Evolutionary conservation across 805 yeast species (phyloP), one percentile per base, ranked within the genome.

Genomic region (Kazachstania martiniae): DNA sequence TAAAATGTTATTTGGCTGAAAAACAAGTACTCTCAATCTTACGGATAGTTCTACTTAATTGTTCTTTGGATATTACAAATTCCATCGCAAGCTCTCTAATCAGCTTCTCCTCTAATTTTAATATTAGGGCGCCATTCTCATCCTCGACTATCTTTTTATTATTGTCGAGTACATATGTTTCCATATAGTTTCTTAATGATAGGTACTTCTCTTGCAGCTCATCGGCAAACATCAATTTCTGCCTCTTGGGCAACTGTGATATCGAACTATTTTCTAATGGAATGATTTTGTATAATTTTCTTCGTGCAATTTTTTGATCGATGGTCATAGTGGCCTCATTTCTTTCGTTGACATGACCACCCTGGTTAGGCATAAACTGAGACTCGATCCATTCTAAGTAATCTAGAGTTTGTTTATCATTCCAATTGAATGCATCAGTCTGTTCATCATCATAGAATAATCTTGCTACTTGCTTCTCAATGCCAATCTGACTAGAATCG

Each of bases 341-440:
- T 6, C 15, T 12, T 9, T 31, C 28, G 12, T 31, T 21, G 8
- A 23, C n/a, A 18, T 10, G 23, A 17, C 21, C 18, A 13, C 17
- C 27, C 26, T 44, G 46, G 9, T 32, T 25, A 1, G 46, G 38
- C 17, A 53, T 33, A 29, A 49, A 46, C 12, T 38, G 31, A 7
- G 38, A 25, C 26, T 55, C 52, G 9, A 53, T 28, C 60, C 60
- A 55, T 16, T 44, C 39, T 19, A 55, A 36, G 37, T 51, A 55
- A 13, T 41, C 34, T 3, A 37, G 22, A 1, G 50, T 48, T 16
- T 49, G 37, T 8, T 30, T 28, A 12, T 42, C 39, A 8, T 39
- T 18, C 56, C 55, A 51, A 14, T 38, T 34, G 21, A 31, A 44
- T 2, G 36, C 28, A 21, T 42, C 39, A 6, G 27, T 22, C 5